Evolutionary conservation across 306 rosid species (phyloP).

Genomic region (Betula pendula): DNA sequence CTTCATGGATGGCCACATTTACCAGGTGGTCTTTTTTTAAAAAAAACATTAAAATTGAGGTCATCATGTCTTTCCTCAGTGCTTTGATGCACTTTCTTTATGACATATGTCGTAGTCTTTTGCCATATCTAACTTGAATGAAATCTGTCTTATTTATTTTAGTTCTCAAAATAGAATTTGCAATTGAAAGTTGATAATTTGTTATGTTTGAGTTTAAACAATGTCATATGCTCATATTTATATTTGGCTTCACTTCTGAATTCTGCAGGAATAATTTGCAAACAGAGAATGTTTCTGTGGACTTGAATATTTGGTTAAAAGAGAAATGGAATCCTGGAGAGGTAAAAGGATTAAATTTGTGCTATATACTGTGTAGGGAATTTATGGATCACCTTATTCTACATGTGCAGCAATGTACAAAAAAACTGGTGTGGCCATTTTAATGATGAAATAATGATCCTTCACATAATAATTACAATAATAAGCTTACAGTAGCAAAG

Average conservation of each 20-base stretch:
- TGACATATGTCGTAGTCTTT: neutral
- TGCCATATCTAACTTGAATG: neutral
- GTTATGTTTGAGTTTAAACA: neutral
- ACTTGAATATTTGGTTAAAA: conserved; percentile 65
- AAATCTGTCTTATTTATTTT: neutral
- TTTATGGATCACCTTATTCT: neutral
- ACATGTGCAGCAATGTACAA: neutral
- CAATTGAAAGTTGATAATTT: neutral
- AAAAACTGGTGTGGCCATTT: neutral
- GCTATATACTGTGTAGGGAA: neutral
- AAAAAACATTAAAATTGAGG: neutral
- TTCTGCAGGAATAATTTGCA: conserved; percentile 52
- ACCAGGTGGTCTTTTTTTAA: no score
- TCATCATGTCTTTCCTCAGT: neutral
- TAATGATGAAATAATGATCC: neutral
- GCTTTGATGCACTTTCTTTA: neutral
- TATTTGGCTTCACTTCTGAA: neutral
- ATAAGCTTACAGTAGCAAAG: neutral
- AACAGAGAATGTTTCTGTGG: conserved; percentile 42
- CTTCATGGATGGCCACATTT: neutral
- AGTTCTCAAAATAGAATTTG: neutral
- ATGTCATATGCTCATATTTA: neutral
- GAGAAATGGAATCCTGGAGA: conserved; percentile 89
- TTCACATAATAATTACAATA: neutral
- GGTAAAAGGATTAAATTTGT: conserved; percentile 41